These are phyloP conservation scores for Podila minutissima DNA, from an alignment of 192 early-diverging fungal species.

Conservation along the genomic window DNA sequence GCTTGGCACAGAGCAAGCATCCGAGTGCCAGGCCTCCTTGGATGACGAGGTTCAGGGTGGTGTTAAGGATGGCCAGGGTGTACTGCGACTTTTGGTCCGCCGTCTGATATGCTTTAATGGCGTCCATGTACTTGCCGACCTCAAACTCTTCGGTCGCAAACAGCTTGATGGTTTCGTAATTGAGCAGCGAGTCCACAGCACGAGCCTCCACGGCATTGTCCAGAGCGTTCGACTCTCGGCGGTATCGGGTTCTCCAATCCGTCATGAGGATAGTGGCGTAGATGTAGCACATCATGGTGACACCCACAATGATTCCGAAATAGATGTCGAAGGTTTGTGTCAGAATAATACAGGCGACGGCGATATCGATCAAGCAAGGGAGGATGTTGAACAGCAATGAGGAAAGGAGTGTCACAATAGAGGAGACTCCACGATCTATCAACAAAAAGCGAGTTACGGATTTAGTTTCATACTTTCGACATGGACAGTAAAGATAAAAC, in stretches of 20 bases:
- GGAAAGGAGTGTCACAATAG: slow-evolving; percentile 78
- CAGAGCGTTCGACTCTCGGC: slow-evolving; percentile 75
- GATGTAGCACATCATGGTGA: slow-evolving; percentile 90
- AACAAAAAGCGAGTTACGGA: slow-evolving; percentile 7
- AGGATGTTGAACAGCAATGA: slow-evolving; percentile 91
- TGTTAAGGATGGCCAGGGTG: slow-evolving; percentile 81
- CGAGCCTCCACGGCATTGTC: slow-evolving; percentile 82
- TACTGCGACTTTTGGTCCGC: slow-evolving; percentile 81
- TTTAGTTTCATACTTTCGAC: no score
- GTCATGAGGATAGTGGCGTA: slow-evolving; percentile 81
- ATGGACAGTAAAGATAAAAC: neutral
- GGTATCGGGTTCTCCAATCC: slow-evolving; percentile 83
- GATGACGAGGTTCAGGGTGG: slow-evolving; percentile 84
- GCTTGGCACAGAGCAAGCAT: slow-evolving; percentile 77
- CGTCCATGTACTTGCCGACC: slow-evolving; percentile 72
- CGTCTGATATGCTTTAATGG: slow-evolving; percentile 76
- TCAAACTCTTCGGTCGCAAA: slow-evolving; percentile 52
- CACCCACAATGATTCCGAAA: slow-evolving; percentile 82
- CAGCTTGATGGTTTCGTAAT: slow-evolving; percentile 95
- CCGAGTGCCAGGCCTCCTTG: slow-evolving; percentile 81
- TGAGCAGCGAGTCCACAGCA: slow-evolving; percentile 93
- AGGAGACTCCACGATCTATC: slow-evolving; percentile 71
- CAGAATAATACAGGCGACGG: slow-evolving; percentile 77
- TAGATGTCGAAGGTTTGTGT: slow-evolving; percentile 74
- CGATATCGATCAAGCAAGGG: slow-evolving; percentile 88